Evolutionary conservation across 1,284 basidiomycete genomes (phyloP), one percentile per base, ranked within the genome.

Genomic region (Marasmius oreades): DNA sequence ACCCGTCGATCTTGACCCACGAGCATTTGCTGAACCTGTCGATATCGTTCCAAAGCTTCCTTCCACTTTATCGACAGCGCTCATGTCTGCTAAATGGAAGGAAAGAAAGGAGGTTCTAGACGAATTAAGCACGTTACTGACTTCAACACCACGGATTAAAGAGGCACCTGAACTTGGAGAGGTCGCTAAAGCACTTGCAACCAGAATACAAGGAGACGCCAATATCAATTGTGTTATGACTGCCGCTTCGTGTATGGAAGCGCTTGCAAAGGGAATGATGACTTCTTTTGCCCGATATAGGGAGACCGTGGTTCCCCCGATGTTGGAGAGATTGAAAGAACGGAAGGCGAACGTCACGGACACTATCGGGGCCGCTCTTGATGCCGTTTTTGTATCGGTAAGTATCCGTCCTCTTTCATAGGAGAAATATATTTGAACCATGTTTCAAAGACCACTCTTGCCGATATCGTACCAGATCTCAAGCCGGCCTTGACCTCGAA

Each of bases 71-170:
- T 84, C 90, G 59, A 78, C 86, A 5, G 77, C 82, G 56, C 78
- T 99, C 53, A 81, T 84, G 12, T 98, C 95, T 3, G 86, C 92
- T 0, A 99, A 99, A 72, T 99, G 97, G 97, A 98, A 99, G 70
- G 97, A 99, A 62, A 85, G 97, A 28, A 93, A 96, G 66, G 95
- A 98, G 66, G 91, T 85, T 1, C 74, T 98, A 52, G 95, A 98
- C 63, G 92, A 93, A 46, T 79, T 97, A 39, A 77, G 88, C 56
- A 82, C 85, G 14, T 74, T 93, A 18, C 73, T 99, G 36, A 83
- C 83, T 53, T 74, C 82, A 16, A 85, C 90, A 12, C 87, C 89
- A 8, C 85, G 88, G 57, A 89, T 98, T 63, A 85, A 86, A 62
- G 92, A 94, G 62, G 80, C 83, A 1, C 77, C 88, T 18, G 88